Evolutionary conservation across 331 rosid genomes (phyloP).

Genomic region (Malus hybrid): DNA sequence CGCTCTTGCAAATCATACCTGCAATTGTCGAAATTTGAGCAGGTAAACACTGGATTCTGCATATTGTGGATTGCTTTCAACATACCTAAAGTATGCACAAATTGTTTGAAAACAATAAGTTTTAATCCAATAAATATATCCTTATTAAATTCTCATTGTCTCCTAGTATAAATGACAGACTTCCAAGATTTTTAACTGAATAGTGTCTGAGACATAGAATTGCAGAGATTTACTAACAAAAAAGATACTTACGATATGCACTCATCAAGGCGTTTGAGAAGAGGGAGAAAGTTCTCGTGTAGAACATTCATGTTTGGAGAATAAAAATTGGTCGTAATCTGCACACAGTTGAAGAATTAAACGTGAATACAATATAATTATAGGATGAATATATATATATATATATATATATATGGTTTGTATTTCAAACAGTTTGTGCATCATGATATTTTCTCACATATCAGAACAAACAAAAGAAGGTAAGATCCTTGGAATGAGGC

Average conservation of each 20-base stretch:
- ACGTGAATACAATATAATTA: neutral
- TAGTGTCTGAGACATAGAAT: conserved; percentile 1
- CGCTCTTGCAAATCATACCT: conserved; percentile 42
- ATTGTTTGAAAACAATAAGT: neutral
- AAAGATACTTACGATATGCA: conserved; percentile 81
- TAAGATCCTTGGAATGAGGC: neutral
- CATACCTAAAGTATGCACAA: conserved; percentile 55
- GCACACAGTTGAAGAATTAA: conserved; percentile 28
- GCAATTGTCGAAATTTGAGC: conserved; percentile 94
- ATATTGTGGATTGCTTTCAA: conserved; percentile 88
- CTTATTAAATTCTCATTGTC: conserved; percentile 1
- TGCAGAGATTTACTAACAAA: neutral
- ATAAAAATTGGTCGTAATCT: conserved; percentile 86
- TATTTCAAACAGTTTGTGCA: neutral
- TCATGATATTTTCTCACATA: neutral
- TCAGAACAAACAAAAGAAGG: neutral
- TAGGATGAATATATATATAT: too few relatives aligned
- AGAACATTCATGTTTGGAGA: conserved; percentile 90
- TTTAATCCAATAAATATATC: neutral
- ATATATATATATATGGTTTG: too few relatives aligned
- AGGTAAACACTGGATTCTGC: conserved; percentile 96
- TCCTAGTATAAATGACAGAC: neutral
- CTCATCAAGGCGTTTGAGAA: conserved; percentile 92
- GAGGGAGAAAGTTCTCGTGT: conserved; percentile 78
- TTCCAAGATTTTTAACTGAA: neutral